Base-by-base conservation (phyloP, 129 eudicot species). In the Flaveria sonorensis region DNA sequence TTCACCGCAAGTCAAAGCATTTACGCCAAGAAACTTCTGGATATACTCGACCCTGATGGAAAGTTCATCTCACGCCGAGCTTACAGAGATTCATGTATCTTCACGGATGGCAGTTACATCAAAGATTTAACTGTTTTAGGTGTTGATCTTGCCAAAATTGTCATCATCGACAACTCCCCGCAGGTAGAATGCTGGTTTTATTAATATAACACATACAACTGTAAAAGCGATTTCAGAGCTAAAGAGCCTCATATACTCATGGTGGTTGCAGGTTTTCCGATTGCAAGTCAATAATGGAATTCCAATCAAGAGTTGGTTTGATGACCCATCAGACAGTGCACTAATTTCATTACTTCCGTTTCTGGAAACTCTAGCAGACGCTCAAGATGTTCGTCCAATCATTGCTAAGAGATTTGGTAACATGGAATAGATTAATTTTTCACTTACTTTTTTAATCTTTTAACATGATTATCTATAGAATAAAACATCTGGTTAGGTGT, bases 221-320 rank as follows among this genome's bases (percentile, higher is more conserved):
- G 12, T 63, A 7, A 15, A 63, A 6, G 69, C 1, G 20, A 13
- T 63, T 63, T 30, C 40, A 63, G 69, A 5, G 40, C 40, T 6
- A 36, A 36, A 36, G 40, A 36, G 45, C 20, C 46, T 63, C 69
- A 63, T 63, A 81, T 18, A 43, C 10, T 65, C 10, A 71, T 82
- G 67, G n/a, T 81, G 68, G 30, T 89, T 77, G 75, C 90, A 95
- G 99, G 99, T 95, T 70, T 95, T 89, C 88, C 85, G 92, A 24
- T 78, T 89, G 83, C 99, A 95, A 88, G 90, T 95, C 74, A 95
- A 95, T 85, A 95, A 95, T 64, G 99, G 99, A 46, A 95, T 95
- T 81, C 99, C 99, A 10, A 92, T 95, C 51, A 95, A 88, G 88
- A 95, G 99, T 86, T 95, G 99, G 99, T 95, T 92, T 69, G 91